Conservation (phyloP, 1,284 basidiomycete species). For the Inonotus hispidus region DNA sequence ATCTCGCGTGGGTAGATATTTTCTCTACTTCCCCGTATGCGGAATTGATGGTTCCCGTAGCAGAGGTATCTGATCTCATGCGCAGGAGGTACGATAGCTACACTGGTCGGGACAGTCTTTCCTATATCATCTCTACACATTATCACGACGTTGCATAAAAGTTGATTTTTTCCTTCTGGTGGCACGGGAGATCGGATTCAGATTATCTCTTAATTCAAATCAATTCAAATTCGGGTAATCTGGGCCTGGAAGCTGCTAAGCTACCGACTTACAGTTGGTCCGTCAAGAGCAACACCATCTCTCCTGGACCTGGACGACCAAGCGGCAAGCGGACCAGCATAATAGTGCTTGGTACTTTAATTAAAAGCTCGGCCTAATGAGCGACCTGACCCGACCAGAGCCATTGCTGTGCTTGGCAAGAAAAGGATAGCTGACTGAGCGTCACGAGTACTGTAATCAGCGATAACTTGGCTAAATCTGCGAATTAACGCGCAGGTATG, state of each 20-base stretch:
- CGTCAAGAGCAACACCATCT: not conserved
- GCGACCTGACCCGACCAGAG: too few relatives aligned
- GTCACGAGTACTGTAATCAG: too few relatives aligned
- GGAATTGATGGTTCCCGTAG: not conserved
- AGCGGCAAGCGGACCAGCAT: not conserved
- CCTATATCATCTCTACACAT: not conserved
- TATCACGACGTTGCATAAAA: not conserved
- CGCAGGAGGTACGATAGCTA: not conserved
- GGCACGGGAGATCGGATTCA: not conserved
- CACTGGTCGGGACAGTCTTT: not conserved
- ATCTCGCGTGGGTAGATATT: not conserved
- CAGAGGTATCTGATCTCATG: not conserved
- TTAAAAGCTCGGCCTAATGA: too few relatives aligned
- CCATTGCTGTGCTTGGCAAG: too few relatives aligned
- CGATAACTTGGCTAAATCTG: too few relatives aligned
- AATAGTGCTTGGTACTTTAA: not conserved
- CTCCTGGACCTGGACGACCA: not conserved
- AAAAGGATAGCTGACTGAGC: too few relatives aligned
- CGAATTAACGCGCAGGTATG: too few relatives aligned
- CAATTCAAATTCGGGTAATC: not conserved
- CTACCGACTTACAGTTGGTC: not conserved
- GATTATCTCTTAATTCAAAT: not conserved
- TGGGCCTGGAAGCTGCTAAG: not conserved
- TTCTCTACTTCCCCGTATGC: not conserved
- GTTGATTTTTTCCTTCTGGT: not conserved